These are phyloP conservation scores for Byssothecium circinans DNA, from an alignment of 2,329 filamentous ascomycete genomes.

Conservation along the genomic window DNA sequence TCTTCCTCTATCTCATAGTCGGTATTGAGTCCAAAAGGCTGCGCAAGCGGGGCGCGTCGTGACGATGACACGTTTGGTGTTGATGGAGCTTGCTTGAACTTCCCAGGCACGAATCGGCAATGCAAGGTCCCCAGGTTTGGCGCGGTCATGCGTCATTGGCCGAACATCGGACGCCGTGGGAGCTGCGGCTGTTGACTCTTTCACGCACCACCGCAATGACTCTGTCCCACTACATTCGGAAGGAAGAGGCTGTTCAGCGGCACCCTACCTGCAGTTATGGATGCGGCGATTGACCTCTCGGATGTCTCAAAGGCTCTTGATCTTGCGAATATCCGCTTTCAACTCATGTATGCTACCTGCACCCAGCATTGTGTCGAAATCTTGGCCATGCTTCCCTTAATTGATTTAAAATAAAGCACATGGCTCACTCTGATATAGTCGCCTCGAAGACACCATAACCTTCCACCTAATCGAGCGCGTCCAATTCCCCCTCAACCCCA, in stretches of 20 bases:
- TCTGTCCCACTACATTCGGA: background rate
- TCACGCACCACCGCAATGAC: conserved; percentile 6
- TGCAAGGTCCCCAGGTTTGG: background rate
- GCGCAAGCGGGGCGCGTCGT: conserved; percentile 13
- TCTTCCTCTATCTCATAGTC: background rate
- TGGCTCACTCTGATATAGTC: conserved; percentile 57
- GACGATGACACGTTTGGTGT: conserved; percentile 19
- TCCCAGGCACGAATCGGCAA: background rate
- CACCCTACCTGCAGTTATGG: conserved; percentile 61
- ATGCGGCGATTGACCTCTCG: conserved; percentile 83
- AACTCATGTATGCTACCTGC: conserved; percentile 71
- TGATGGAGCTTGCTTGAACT: conserved; percentile 1
- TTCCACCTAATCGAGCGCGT: conserved; percentile 96
- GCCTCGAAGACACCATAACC: conserved; percentile 95
- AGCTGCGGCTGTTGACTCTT: background rate
- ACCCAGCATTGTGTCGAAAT: too few species aligned
- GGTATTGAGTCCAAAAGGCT: background rate
- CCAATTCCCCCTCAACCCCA: conserved; percentile 91
- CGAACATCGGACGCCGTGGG: too few species aligned
- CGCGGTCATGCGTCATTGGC: background rate
- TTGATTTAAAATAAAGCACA: background rate
- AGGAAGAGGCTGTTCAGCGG: background rate
- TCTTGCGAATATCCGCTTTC: conserved; percentile 87
- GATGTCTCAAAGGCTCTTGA: conserved; percentile 85
- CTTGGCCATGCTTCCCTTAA: too few species aligned